These are phyloP conservation scores for Thalassiosira hispida DNA, from an alignment of 352 stramenopile species.

Conservation along the genomic window DNA sequence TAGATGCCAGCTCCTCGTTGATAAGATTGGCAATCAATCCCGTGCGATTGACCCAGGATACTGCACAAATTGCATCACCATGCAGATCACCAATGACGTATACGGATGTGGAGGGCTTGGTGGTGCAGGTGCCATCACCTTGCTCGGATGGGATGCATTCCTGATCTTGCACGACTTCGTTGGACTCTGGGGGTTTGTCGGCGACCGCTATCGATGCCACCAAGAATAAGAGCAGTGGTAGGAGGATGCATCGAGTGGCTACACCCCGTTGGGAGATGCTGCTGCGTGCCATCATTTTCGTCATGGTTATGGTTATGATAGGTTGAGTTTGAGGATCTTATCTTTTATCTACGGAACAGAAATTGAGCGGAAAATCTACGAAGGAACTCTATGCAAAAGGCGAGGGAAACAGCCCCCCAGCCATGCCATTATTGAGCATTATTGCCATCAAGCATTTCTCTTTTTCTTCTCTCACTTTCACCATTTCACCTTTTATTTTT, in stretches of 20 bases:
- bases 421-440: too few relatives aligned
- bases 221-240: slow-evolving; percentile 11
- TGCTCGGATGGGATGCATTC: slow-evolving; percentile 9
- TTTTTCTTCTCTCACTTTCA: too few relatives aligned
- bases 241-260: background rate
- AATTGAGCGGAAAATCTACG: too few relatives aligned
- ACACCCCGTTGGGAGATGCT: background rate
- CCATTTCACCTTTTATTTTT: too few relatives aligned
- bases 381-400: too few relatives aligned
- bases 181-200: background rate
- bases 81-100: slow-evolving; percentile 75
- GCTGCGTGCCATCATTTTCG: background rate
- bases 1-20: background rate
- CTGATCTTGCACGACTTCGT: background rate
- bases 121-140: background rate
- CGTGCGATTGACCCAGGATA: slow-evolving; percentile 62
- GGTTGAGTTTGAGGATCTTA: too few relatives aligned
- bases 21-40: slow-evolving; percentile 54
- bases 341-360: too few relatives aligned
- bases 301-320: too few relatives aligned
- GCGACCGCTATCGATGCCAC: background rate
- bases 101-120: slow-evolving; percentile 18
- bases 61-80: slow-evolving; percentile 62
- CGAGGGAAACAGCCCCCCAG: too few relatives aligned
- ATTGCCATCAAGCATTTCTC: too few relatives aligned